Base-by-base conservation (phyloP, 768 basidiomycete species). In the Leucocoprinus sp. region DNA sequence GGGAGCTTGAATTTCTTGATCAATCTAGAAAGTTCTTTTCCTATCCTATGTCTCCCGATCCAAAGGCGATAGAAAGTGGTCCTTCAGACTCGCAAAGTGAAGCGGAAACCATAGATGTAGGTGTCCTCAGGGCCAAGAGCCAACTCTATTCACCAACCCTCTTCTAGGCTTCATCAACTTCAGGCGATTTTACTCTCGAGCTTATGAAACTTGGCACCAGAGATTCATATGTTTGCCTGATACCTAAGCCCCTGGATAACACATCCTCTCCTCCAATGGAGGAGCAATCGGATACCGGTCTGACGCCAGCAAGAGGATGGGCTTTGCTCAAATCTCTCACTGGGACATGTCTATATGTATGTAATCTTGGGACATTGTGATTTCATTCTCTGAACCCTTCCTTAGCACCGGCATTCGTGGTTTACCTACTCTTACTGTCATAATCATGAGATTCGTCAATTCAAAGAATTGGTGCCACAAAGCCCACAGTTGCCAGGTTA, bases 351-450 rank as follows among this genome's bases (percentile, higher is more conserved):
- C 76, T 93, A 63, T 92, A 91, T 65, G 89, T 91, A 69, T 60
- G 84, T 72, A 52, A 47, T 53, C 37, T 11, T 48, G 46, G n/a
- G n/a, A n/a, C n/a, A 50, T 54, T 53, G 55, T 49, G 55, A 53
- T 57, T 58, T 44, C 56, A 52, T 55, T 51, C 43, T 55, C 62
- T 61, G 64, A 55, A 50, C 59, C 61, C 54, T 66, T 60, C 52
- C 48, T 37, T 51, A 91, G 84, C 80, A 84, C 60, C 79, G 79
- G 54, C 87, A 91, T 70, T 80, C 83, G 29, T 96, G 93, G 93
- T 98, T 97, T 70, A 98, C 93, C 28, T 98, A 98, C 66, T 83
- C 90, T 39, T 96, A 88, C 64, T 92, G 95, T 68, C 93, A 99
- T 68, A 88, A 93, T 63, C 76, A 80, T 42, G 83, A 96, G 65